Conservation (phyloP, 108 stramenopile genomes). For the Nitzschia sp. region DNA sequence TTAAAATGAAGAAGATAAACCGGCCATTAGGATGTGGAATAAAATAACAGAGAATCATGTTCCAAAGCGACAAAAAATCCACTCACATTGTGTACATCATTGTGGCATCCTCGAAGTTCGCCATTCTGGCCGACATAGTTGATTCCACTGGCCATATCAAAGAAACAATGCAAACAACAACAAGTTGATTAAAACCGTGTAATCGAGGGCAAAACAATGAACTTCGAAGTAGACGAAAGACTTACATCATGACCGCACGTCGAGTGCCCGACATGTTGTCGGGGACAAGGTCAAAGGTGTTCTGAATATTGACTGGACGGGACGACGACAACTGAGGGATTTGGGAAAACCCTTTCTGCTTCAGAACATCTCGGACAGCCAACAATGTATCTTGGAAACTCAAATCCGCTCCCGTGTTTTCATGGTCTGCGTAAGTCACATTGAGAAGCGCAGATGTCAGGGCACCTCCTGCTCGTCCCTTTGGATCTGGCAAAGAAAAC, state of each 20-base stretch:
- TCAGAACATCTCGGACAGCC: constrained; percentile 54
- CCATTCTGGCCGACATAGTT: constrained; percentile 88
- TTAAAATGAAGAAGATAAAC: too few relatives aligned
- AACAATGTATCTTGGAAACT: constrained; percentile 75
- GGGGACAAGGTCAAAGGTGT: constrained; percentile 41
- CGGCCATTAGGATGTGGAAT: too few relatives aligned
- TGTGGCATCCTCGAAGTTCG: constrained; percentile 87
- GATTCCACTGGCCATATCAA: constrained; percentile 76
- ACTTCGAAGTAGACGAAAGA: too few relatives aligned
- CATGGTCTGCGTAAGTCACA: constrained; percentile 54
- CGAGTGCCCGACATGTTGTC: constrained; percentile 33
- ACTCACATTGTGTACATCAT: constrained; percentile 78
- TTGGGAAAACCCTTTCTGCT: constrained; percentile 42
- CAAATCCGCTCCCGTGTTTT: constrained; percentile 46
- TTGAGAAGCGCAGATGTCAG: constrained; percentile 85
- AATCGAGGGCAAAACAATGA: too few relatives aligned
- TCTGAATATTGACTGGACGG: constrained; percentile 45
- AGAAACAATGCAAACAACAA: neutral
- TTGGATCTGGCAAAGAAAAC: constrained; percentile 81
- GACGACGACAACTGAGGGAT: constrained; percentile 75
- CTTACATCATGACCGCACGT: constrained; percentile 67
- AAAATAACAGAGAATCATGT: too few relatives aligned
- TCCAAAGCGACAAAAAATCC: neutral
- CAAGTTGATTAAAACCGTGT: too few relatives aligned
- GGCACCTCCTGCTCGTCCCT: constrained; percentile 81